phyloP scores from a whole-genome alignment of 768 basidiomycete genomes.

The Saitozyma sp. region DNA sequence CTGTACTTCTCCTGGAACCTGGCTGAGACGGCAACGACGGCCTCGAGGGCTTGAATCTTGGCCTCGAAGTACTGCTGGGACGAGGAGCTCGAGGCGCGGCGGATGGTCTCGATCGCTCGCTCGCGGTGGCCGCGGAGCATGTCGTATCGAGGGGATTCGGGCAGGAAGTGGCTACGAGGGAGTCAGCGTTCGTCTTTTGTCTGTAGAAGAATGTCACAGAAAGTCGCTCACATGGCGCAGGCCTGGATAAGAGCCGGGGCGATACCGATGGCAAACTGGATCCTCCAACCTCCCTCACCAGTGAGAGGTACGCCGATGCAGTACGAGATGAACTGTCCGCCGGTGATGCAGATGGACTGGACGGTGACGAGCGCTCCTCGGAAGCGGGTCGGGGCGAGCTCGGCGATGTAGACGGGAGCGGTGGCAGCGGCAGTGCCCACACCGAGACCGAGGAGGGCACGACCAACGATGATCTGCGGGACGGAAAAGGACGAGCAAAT shows the following conservation, averaged over 20 bases:
- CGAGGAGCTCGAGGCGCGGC: slow-evolving; percentile 6
- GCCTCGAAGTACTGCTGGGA: slow-evolving; percentile 27
- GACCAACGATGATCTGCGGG: slow-evolving; percentile 35
- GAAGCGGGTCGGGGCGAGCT: slow-evolving; percentile 32
- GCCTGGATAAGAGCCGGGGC: slow-evolving; percentile 28
- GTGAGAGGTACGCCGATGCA: slow-evolving; percentile 35
- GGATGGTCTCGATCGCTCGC: slow-evolving; percentile 22
- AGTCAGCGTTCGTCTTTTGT: no score
- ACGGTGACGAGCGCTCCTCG: slow-evolving; percentile 37
- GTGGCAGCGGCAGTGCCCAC: slow-evolving; percentile 36
- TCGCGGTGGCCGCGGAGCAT: slow-evolving; percentile 21
- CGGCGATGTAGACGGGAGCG: slow-evolving; percentile 35
- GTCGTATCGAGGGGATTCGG: slow-evolving; percentile 36
- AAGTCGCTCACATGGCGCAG: slow-evolving; percentile 21
- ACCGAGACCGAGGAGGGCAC: slow-evolving; percentile 32
- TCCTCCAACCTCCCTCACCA: slow-evolving; percentile 32
- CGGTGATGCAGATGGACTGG: slow-evolving; percentile 39
- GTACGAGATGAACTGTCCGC: slow-evolving; percentile 39
- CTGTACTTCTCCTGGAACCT: slow-evolving; percentile 16
- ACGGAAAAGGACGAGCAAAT: slow-evolving; percentile 32
- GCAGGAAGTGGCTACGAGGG: slow-evolving; percentile 26
- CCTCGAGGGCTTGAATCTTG: slow-evolving; percentile 32
- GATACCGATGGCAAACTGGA: slow-evolving; percentile 41
- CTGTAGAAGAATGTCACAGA: no score
- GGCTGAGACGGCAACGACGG: slow-evolving; percentile 19